Base-by-base conservation (phyloP, 2,329 filamentous ascomycete species). In the Lithohypha guttulata region DNA sequence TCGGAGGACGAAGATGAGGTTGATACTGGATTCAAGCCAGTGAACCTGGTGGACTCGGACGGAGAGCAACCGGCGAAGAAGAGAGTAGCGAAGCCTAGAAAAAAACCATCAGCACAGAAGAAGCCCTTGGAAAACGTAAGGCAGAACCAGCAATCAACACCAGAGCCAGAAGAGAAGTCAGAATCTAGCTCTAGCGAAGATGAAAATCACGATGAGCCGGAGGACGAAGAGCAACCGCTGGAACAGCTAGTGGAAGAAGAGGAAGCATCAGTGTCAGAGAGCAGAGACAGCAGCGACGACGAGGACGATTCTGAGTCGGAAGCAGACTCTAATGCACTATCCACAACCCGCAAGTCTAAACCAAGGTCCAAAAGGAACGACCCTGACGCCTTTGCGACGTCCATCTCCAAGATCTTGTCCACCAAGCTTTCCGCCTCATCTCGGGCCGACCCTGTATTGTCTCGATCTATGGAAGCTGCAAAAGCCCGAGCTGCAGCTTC, bases 331-430 rank as follows among this genome's bases (percentile, higher is more conserved):
- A 58, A 61, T 33, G 46, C 53, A 3, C 55, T 61, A 26, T 64
- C 66, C 3, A 35, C 42, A 62, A 64, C 35, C 55, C 57, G 28
- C 59, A 53, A 18, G 53, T 52, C 39, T 48, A 50, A 29, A 52
- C 53, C 25, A 19, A 53, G 49, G 42, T 57, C 51, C 35, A 96
- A 96, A 64, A 81, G 87, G 56, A 93, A 94, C 63, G 89, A 98
- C 60, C 87, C 91, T 2, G 69, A 73, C 47, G 86, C 84, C 37
- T 96, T 98, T 60, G 84, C 89, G 17, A 93, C 81, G 1, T 94
- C 86, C 35, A 85, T 98, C 53, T 81, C 83, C 51, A 93, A 91
- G 61, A 95, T 98, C 57, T 72, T 98, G 30, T 79, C 78, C 41
- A 89, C 85, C 34, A 96, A 96, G 63, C 71, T 96, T 7, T 81